These are phyloP conservation scores for Takashimella tepidaria DNA, from an alignment of 1,284 basidiomycete genomes.

Conservation along the genomic window DNA sequence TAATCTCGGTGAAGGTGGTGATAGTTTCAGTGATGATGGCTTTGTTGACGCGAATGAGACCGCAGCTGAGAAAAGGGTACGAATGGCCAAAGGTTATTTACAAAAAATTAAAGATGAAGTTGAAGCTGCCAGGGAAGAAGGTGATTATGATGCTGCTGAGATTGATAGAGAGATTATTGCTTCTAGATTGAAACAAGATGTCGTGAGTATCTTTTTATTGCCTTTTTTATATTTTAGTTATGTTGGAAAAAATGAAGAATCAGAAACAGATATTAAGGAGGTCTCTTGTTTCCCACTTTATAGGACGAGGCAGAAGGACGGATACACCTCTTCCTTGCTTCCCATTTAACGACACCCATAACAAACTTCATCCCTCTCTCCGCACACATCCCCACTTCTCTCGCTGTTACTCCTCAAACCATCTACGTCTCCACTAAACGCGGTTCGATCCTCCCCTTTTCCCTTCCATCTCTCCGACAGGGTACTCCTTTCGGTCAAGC, in stretches of 20 bases:
- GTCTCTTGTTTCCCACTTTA: too few relatives aligned
- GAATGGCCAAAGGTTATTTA: conserved; percentile 86
- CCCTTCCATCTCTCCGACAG: conserved; percentile 52
- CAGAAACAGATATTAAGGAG: too few relatives aligned
- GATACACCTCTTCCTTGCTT: conserved; percentile 38
- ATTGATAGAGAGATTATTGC: conserved; percentile 89
- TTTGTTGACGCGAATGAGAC: conserved; percentile 66
- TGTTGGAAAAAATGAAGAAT: too few relatives aligned
- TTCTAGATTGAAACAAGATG: conserved; percentile 80
- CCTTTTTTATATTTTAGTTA: too few relatives aligned
- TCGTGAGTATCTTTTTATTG: conserved; percentile 50
- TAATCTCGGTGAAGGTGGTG: conserved; percentile 29
- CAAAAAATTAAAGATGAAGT: conserved; percentile 69
- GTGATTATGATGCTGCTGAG: conserved; percentile 87
- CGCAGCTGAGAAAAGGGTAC: conserved; percentile 84
- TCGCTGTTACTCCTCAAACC: conserved; percentile 37
- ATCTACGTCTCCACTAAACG: conserved; percentile 75
- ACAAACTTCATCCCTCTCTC: conserved; percentile 29
- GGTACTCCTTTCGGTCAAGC: conserved; percentile 51
- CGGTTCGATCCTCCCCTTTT: conserved; percentile 75
- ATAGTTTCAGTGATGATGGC: conserved; percentile 69
- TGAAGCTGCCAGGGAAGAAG: conserved; percentile 58
- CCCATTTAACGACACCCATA: conserved; percentile 8
- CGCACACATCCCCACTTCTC: conserved; percentile 25
- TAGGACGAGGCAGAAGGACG: conserved; percentile 45